Conservation (phyloP, 2,329 filamentous ascomycete species). For the Hypoxylon sp. region DNA sequence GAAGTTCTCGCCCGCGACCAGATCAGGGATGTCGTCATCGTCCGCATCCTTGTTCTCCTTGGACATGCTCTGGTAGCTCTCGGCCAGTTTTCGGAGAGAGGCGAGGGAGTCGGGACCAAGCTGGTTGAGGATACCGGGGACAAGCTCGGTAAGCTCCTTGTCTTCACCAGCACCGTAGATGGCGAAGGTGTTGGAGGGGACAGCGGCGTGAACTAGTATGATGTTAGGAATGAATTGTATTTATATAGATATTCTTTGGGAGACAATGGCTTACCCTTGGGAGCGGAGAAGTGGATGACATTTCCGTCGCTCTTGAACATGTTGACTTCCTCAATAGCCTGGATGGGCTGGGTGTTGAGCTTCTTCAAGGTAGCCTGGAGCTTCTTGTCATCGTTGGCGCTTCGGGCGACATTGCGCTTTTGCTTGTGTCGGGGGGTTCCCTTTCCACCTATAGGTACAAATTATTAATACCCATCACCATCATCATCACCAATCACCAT, state of each 20-base stretch:
- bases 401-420: constrained; percentile 95
- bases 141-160: constrained; percentile 99
- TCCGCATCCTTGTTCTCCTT: constrained; percentile 86
- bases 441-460: constrained; percentile 74
- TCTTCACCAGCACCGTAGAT: constrained; percentile 99
- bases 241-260: no score
- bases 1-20: constrained; percentile 97
- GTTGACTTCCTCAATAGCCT: constrained; percentile 99
- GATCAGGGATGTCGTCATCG: constrained; percentile 94
- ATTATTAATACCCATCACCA: constrained; percentile 27
- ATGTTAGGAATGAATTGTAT: constrained; percentile 8
- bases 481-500: no score
- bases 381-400: constrained; percentile 99
- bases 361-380: constrained; percentile 97
- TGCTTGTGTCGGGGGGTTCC: constrained; percentile 97
- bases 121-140: constrained; percentile 99
- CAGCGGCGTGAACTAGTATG: constrained; percentile 86
- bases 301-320: constrained; percentile 99
- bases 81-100: constrained; percentile 95
- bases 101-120: constrained; percentile 97
- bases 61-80: constrained; percentile 99
- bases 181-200: constrained; percentile 98
- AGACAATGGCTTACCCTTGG: constrained; percentile 92
- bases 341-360: constrained; percentile 99
- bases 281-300: constrained; percentile 98